These are phyloP conservation scores for Boechera stricta DNA, from an alignment of 345 rosid species.

Conservation along the genomic window DNA sequence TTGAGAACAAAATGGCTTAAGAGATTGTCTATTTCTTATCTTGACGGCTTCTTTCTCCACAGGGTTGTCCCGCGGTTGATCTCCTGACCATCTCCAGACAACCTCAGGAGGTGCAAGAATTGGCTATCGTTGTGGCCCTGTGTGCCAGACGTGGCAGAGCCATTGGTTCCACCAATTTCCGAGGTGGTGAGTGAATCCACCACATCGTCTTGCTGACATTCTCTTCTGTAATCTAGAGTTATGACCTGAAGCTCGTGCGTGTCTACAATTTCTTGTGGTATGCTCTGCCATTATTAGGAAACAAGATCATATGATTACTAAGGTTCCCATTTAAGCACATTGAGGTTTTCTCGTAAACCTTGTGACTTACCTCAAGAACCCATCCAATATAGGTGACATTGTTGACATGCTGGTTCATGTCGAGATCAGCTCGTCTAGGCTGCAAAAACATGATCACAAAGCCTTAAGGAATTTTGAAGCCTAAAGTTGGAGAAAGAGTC, in stretches of 20 bases:
- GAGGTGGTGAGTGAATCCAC: conserved; percentile 85
- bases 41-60: conserved; percentile 75
- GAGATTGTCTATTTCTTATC: conserved; percentile 43
- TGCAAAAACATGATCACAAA: conserved; percentile 33
- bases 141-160: conserved; percentile 51
- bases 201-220: conserved; percentile 83
- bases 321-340: background rate
- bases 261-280: conserved; percentile 87
- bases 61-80: conserved; percentile 86
- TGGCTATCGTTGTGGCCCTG: conserved; percentile 47
- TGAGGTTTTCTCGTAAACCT: background rate
- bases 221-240: conserved; percentile 89
- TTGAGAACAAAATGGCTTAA: conserved; percentile 20
- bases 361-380: conserved; percentile 81
- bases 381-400: conserved; percentile 92
- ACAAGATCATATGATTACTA: conserved; percentile 25
- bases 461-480: background rate
- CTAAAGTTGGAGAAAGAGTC: conserved; percentile 16
- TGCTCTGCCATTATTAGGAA: conserved; percentile 65
- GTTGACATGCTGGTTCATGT: conserved; percentile 97
- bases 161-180: conserved; percentile 63
- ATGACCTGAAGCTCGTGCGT: conserved; percentile 85
- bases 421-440: conserved; percentile 96
- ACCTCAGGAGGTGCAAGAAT: conserved; percentile 81
- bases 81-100: conserved; percentile 79